A percentile compares a stretch with the other conserved stretches of the same genome.
Evolutionary conservation across 208 protist genomes (phyloP).

Genomic region (Acanthamoeba triangularis): DNA sequence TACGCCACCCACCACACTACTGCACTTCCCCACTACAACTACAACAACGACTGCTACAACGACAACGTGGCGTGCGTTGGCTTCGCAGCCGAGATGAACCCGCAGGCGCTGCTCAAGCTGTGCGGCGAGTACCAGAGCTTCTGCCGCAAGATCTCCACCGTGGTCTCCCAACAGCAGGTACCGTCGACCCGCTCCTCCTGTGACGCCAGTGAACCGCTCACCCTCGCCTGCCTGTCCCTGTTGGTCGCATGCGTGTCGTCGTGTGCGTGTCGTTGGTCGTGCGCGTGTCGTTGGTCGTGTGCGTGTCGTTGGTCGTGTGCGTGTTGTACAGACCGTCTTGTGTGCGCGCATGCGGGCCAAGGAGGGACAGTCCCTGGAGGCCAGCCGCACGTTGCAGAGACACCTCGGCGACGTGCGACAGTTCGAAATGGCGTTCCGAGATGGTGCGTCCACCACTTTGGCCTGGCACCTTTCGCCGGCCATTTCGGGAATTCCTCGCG

Average conservation of each 20-base stretch:
- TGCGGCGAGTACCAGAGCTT: conserved; percentile 76
- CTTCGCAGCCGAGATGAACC: conserved; percentile 37
- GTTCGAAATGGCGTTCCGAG: conserved; percentile 12
- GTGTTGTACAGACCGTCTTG: neutral
- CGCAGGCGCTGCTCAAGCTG: conserved; percentile 37
- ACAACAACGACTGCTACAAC: neutral
- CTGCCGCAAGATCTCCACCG: conserved; percentile 41
- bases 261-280: neutral
- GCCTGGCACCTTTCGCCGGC: too few relatives aligned
- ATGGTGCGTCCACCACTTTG: neutral
- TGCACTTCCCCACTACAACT: neutral
- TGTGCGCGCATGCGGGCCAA: neutral
- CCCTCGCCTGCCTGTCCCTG: too few relatives aligned
- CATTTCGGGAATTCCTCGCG: too few relatives aligned
- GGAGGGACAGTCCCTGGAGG: neutral
- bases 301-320: neutral
- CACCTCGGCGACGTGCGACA: conserved; percentile 8
- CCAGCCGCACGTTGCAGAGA: neutral
- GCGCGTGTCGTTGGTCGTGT: neutral
- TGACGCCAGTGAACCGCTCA: neutral
- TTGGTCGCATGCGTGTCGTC: neutral
- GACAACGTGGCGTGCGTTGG: neutral
- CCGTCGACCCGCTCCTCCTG: neutral
- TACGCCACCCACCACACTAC: neutral
- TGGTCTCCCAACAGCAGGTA: conserved; percentile 65